A percentile compares a stretch with the other conserved stretches of the same genome.
Conservation (phyloP, 2,329 filamentous ascomycete species). For the Lecanosticta acicola region DNA sequence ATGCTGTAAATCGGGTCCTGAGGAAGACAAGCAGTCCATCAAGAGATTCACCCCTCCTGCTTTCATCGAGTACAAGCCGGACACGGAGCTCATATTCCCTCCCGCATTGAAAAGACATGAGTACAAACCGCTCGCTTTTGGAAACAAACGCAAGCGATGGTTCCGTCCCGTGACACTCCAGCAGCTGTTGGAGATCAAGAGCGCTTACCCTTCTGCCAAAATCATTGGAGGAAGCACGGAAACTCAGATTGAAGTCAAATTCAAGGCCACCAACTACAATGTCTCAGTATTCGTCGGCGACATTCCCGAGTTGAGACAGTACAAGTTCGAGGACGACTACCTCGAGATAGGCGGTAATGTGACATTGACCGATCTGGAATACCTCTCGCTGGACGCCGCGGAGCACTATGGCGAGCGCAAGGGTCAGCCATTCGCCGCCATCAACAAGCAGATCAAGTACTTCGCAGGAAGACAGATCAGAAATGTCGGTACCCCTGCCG, state of each 20-base stretch:
- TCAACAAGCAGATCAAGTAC: constrained; percentile 88
- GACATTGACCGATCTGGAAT: constrained; percentile 82
- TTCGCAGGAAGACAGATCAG: constrained; percentile 94
- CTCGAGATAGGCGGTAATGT: constrained; percentile 94
- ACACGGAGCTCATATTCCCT: constrained; percentile 93
- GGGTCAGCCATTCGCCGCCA: constrained; percentile 80
- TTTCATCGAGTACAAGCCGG: constrained; percentile 89
- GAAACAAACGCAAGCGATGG: constrained; percentile 93
- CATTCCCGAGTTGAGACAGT: constrained; percentile 81
- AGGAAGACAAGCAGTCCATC: constrained; percentile 42
- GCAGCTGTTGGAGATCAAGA: constrained; percentile 89
- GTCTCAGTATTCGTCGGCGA: constrained; percentile 90
- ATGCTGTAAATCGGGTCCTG: constrained; percentile 48
- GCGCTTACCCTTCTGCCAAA: constrained; percentile 75
- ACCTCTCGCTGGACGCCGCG: constrained; percentile 73
- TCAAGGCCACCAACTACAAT: constrained; percentile 88
- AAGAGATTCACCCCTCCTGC: constrained; percentile 75
- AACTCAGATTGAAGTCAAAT: constrained; percentile 97
- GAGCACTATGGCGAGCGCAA: constrained; percentile 66
- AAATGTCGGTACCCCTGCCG: constrained; percentile 94
- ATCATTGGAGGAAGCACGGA: constrained; percentile 95
- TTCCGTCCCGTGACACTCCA: constrained; percentile 80
- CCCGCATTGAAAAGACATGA: constrained; percentile 77
- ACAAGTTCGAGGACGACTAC: constrained; percentile 69
- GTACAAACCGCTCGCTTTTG: constrained; percentile 76